Evolutionary conservation across 352 stramenopile genomes (phyloP).

Genomic region (Pythium sp.): DNA sequence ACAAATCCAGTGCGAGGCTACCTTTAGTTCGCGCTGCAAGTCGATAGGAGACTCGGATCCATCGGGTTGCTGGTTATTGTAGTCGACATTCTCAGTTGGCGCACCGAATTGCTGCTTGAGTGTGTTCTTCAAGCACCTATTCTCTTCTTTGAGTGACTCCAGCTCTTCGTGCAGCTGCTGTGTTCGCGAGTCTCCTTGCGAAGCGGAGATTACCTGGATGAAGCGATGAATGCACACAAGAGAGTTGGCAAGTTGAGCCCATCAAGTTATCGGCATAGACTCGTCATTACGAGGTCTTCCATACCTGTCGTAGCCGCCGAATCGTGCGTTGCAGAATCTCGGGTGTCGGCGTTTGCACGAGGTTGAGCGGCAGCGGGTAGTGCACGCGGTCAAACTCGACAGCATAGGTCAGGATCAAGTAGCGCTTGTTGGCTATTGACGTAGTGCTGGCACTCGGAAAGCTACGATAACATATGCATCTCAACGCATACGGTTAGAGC

Average conservation of each 20-base stretch:
- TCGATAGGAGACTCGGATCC: conserved; percentile 27
- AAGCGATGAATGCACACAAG: not conserved
- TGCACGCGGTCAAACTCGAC: conserved; percentile 94
- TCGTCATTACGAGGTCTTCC: not conserved
- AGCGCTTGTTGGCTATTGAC: conserved; percentile 60
- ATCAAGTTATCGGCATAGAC: not conserved
- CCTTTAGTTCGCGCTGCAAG: conserved; percentile 49
- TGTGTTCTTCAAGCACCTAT: conserved; percentile 62
- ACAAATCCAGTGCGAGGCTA: not conserved
- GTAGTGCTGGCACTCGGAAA: conserved; percentile 7
- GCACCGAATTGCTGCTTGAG: conserved; percentile 50
- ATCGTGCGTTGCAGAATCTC: conserved; percentile 85
- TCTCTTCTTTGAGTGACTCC: conserved; percentile 50
- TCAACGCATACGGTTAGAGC: not conserved
- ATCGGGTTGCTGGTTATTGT: conserved; percentile 1
- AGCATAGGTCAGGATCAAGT: conserved; percentile 93
- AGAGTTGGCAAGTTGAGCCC: not conserved
- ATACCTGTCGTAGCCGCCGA: conserved; percentile 49
- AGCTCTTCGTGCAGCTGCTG: conserved; percentile 39
- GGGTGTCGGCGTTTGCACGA: conserved; percentile 55
- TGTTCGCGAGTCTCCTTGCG: conserved; percentile 19
- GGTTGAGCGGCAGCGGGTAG: conserved; percentile 88
- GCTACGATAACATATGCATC: not conserved
- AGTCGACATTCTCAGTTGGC: conserved; percentile 19
- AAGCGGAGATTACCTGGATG: conserved; percentile 12